Evolutionary conservation across 2,329 filamentous ascomycete species (phyloP).

Genomic region (Apiospora arundinis): DNA sequence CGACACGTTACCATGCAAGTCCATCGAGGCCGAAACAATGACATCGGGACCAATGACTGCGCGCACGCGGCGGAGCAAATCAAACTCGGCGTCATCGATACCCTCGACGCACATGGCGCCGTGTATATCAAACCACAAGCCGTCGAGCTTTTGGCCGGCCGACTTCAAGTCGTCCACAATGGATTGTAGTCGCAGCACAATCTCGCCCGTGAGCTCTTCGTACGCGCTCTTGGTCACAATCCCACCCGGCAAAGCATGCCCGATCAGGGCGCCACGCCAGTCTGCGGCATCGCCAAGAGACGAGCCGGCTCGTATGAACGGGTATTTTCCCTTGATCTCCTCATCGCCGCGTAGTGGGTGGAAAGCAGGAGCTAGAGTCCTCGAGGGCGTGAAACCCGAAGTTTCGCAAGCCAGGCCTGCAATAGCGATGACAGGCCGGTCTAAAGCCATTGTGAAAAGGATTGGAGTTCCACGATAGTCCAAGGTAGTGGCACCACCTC

Average conservation of each 20-base stretch:
- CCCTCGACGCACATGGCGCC: conserved; percentile 61
- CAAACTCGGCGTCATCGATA: conserved; percentile 53
- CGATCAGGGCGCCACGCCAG: conserved; percentile 59
- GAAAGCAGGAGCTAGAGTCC: conserved; percentile 55
- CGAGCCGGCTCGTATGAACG: conserved; percentile 50
- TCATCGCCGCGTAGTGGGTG: conserved; percentile 52
- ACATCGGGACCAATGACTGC: conserved; percentile 51
- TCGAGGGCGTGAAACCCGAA: conserved; percentile 58
- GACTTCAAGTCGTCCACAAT: conserved; percentile 26
- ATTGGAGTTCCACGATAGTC: background rate
- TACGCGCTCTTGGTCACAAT: conserved; percentile 53
- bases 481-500: background rate
- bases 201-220: conserved; percentile 47
- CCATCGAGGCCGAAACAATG: conserved; percentile 60
- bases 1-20: conserved; percentile 62
- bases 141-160: conserved; percentile 43
- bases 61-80: conserved; percentile 53
- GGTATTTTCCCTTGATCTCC: conserved; percentile 50
- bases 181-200: conserved; percentile 34
- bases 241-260: conserved; percentile 58
- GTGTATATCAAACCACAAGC: conserved; percentile 63
- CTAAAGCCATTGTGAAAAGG: background rate
- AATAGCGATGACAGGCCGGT: conserved; percentile 53
- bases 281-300: conserved; percentile 48
- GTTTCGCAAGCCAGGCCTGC: conserved; percentile 61